These are phyloP conservation scores for Vitis amurensis DNA, from an alignment of 164 flowering plant species.

Conservation along the genomic window DNA sequence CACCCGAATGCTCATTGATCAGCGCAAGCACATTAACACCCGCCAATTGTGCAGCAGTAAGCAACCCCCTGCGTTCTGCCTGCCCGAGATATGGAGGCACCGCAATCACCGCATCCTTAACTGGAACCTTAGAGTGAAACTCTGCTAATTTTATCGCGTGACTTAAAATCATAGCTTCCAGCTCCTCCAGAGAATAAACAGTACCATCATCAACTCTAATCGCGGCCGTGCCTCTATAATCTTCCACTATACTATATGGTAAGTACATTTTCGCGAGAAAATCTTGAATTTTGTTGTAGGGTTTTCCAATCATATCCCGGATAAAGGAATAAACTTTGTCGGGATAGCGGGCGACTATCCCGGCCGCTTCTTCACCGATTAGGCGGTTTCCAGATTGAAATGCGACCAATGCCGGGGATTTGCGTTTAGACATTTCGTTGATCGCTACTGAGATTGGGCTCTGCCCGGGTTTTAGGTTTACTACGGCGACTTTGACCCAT, in stretches of 20 bases:
- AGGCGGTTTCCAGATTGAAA: slow-evolving; percentile 67
- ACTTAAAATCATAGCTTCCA: slow-evolving; percentile 73
- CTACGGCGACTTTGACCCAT: slow-evolving; percentile 93
- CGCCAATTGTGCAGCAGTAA: slow-evolving; percentile 81
- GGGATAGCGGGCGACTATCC: slow-evolving; percentile 79
- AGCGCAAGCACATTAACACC: slow-evolving; percentile 83
- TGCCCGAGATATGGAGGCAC: slow-evolving; percentile 96
- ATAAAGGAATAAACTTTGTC: slow-evolving; percentile 67
- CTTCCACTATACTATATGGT: slow-evolving; percentile 65
- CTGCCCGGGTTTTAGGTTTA: slow-evolving; percentile 88
- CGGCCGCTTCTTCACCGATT: slow-evolving; percentile 84
- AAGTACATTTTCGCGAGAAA: slow-evolving; percentile 53
- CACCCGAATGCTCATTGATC: slow-evolving; percentile 90
- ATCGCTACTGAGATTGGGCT: slow-evolving; percentile 86
- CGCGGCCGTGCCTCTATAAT: slow-evolving; percentile 55
- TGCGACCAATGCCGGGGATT: slow-evolving; percentile 80
- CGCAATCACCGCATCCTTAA: slow-evolving; percentile 72
- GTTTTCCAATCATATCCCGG: slow-evolving; percentile 70
- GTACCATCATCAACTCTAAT: slow-evolving; percentile 52
- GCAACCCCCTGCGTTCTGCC: slow-evolving; percentile 75
- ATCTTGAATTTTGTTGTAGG: slow-evolving; percentile 34
- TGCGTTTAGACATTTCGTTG: slow-evolving; percentile 98
- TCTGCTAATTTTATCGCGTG: slow-evolving; percentile 68
- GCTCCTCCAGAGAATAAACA: slow-evolving; percentile 66
- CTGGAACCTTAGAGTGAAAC: slow-evolving; percentile 60